Conservation (phyloP, 768 basidiomycete species). For the Dictyophora rubrovolvata region DNA sequence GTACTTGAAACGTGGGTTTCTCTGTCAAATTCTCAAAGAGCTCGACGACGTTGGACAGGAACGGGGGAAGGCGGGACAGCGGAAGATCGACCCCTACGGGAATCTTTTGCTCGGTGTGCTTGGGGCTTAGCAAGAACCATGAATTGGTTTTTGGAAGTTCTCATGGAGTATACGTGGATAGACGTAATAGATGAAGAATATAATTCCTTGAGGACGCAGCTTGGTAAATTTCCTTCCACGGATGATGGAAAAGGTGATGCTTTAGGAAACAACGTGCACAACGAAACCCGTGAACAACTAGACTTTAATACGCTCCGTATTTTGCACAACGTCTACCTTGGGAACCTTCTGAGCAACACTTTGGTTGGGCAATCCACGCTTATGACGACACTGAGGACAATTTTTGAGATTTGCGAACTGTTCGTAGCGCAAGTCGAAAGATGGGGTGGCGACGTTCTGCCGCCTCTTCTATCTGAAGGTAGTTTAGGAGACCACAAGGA, state of each 20-base stretch:
- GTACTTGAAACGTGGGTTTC: slow-evolving; percentile 78
- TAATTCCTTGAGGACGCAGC: slow-evolving; percentile 50
- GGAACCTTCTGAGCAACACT: slow-evolving; percentile 69
- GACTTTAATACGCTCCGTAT: slow-evolving; percentile 82
- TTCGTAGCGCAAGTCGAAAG: slow-evolving; percentile 84
- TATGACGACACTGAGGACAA: slow-evolving; percentile 52
- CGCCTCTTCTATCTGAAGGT: slow-evolving; percentile 74
- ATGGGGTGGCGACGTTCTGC: slow-evolving; percentile 87
- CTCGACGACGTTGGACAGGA: slow-evolving; percentile 77
- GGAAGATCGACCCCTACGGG: slow-evolving; percentile 57
- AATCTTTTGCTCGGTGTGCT: slow-evolving; percentile 58
- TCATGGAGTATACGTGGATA: slow-evolving; percentile 79
- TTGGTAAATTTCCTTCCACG: slow-evolving; percentile 18
- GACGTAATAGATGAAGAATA: slow-evolving; percentile 87
- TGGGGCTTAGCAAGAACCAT: slow-evolving; percentile 86
- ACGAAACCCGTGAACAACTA: slow-evolving; percentile 30
- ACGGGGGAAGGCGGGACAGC: slow-evolving; percentile 75
- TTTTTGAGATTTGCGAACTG: slow-evolving; percentile 75
- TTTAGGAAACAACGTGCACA: neutral
- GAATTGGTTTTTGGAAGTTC: slow-evolving; percentile 83
- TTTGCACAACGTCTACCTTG: slow-evolving; percentile 74
- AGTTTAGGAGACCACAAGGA: slow-evolving; percentile 46
- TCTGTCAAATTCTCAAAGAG: slow-evolving; percentile 77
- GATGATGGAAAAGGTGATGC: neutral
- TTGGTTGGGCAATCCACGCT: slow-evolving; percentile 59